phyloP scores from a whole-genome alignment of 345 rosid genomes.

The Brassica rapa region DNA sequence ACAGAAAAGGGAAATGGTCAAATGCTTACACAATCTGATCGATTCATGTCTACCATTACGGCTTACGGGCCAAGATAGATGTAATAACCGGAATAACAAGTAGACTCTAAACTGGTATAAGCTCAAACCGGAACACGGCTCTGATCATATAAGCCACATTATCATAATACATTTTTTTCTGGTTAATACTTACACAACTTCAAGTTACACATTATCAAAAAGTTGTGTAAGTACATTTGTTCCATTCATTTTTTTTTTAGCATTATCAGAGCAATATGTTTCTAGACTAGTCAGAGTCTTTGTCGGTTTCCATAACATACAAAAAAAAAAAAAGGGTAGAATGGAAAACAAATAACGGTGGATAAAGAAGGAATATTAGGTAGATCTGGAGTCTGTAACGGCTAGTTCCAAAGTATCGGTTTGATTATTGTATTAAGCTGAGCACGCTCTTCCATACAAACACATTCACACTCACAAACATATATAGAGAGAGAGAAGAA shows the following conservation, averaged over 20 bases:
- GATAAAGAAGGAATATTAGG: constrained; percentile 32
- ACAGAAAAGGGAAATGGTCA: neutral
- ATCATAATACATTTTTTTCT: neutral
- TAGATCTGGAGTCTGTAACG: constrained; percentile 36
- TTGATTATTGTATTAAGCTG: constrained; percentile 14
- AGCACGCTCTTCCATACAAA: constrained; percentile 33
- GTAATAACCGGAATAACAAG: neutral
- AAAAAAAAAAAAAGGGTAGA: neutral
- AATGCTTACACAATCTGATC: too few relatives aligned
- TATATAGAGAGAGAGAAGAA: neutral
- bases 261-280: neutral
- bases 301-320: constrained; percentile 22
- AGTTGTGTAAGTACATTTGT: neutral
- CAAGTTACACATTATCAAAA: too few relatives aligned
- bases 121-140: neutral
- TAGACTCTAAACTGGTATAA: neutral
- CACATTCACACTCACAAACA: constrained; percentile 6
- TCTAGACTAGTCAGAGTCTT: neutral
- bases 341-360: neutral
- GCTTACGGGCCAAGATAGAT: neutral
- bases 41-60: too few relatives aligned
- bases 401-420: constrained; percentile 35
- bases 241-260: neutral
- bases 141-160: neutral
- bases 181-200: neutral